Base-by-base conservation (phyloP, 306 rosid species). In the Rosa lucieae region DNA sequence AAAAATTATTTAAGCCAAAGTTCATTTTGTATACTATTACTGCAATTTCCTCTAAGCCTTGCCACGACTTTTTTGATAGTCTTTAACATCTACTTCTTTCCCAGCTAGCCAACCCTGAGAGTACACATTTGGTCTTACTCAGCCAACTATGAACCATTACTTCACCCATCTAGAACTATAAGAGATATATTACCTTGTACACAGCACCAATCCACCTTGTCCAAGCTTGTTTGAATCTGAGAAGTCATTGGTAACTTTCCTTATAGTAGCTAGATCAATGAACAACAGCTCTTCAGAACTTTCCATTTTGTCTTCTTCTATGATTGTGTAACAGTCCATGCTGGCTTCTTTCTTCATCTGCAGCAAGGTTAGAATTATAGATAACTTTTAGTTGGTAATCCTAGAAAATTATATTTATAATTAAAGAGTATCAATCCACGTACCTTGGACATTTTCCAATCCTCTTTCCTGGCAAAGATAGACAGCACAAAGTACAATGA, bases 161-260 rank as follows among this genome's bases (percentile, higher is more conserved):
- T 47, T 13, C 39, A 32, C 15, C 12, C 59, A 72, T 26, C 3
- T 47, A 51, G 26, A 51, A 53, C 18, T 8, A 46, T 42, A 32
- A 17, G 44, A 62, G 47, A 13, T n/a, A 48, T 10, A 58, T 77
- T 73, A 88, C 72, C 89, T 86, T 78, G 82, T 86, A 84, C 52
- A 90, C 90, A 14, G 81, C 56, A 18, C 95, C 95, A 90, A 90
- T 44, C 94, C 94, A 42, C 94, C 94, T 82, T 85, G 80, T 56
- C 92, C 91, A 67, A 90, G 80, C 89, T 85, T 88, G 9, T 78
- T 83, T 8, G 32, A 53, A 26, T 81, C 84, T 6, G 89, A 81
- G 59, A 90, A 90, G 85, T 87, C 47, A n/a, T 76, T 77, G 0
- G 83, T 56, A 29, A 81, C 70, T 4, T 67, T 67, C 55, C n/a